Base-by-base conservation (phyloP, 208 protist genomes). In the Phytomonas francai region DNA sequence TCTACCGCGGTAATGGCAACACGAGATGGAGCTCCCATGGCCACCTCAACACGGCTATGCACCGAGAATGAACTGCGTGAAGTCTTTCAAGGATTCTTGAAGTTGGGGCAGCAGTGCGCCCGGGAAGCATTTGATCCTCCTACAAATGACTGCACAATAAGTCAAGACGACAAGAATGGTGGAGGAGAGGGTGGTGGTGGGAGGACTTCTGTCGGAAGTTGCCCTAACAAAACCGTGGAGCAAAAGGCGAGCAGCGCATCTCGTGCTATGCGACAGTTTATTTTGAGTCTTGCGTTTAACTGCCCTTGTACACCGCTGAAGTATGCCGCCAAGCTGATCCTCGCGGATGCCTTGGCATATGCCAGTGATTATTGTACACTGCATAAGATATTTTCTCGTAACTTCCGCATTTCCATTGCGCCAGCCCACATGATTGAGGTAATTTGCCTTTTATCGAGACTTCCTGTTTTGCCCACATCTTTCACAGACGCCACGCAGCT, bases 241-340 rank as follows among this genome's bases (percentile, higher is more conserved):
- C 65, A 80, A 36, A 71, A 79, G 58, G 77, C 78, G 22, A 79
- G 79, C 22, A 67, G 71, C 4, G 31, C 64, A 61, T 31, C 71
- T 39, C 31, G 28, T 29, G 66, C 74, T 6, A 25, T 82, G 14
- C 56, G 89, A 27, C 85, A 88, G 71, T 76, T 84, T 49, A 32
- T 91, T 42, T 34, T 83, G 19, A 72, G 70, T 25, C 68, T 84
- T 9, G 85, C 88, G 54, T 93, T 88, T 72, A 88, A 74, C 65
- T 93, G 85, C 63, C 88, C 88, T 45, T 89, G 83, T 60, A 70
- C 73, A 27, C 51, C 84, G 8, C 70, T 93, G 0, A 69, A 79
- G 1, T 78, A 80, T 34, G 80, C 83, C 7, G 76, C 85, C 6
- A 82, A 93, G 68, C 70, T 91, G 39, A 73, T 86, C n/a, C 69